phyloP scores from a whole-genome alignment of 371 early-diverging fungal species.

The Mycotypha africana region DNA sequence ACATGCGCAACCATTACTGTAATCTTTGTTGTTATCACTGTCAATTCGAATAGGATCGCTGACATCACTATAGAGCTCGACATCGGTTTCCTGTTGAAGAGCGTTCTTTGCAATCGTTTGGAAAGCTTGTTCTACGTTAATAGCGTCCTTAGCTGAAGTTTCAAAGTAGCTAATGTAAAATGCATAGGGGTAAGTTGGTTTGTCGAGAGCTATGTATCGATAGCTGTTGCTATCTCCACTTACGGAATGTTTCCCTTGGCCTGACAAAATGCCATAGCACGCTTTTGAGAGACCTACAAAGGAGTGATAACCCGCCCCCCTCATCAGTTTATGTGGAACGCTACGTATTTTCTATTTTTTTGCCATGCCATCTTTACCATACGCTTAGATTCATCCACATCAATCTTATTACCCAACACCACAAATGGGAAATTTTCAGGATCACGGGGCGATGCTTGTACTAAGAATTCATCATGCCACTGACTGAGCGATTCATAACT shows the following conservation, averaged over 20 bases:
- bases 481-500: conserved; percentile 89
- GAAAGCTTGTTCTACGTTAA: conserved; percentile 95
- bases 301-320: no score
- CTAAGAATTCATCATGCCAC: conserved; percentile 96
- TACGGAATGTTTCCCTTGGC: conserved; percentile 89
- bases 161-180: conserved; percentile 44
- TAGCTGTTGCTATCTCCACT: conserved; percentile 11
- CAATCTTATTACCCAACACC: conserved; percentile 97
- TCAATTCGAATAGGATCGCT: conserved; percentile 31
- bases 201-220: no score
- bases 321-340: not conserved
- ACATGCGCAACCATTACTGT: conserved; percentile 26
- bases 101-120: conserved; percentile 87
- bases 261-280: conserved; percentile 94
- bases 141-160: conserved; percentile 93
- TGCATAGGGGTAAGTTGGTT: no score
- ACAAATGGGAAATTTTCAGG: conserved; percentile 97
- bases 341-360: not conserved
- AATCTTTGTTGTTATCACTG: conserved; percentile 17
- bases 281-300: conserved; percentile 85
- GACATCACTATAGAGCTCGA: conserved; percentile 46
- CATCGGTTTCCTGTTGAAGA: conserved; percentile 79
- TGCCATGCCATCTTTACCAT: no score
- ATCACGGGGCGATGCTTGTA: conserved; percentile 87
- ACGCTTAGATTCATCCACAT: conserved; percentile 89